Evolutionary conservation across 225 moss, liverwort and hornwort species (phyloP).

Genomic region (Rhytidiadelphus loreus): DNA sequence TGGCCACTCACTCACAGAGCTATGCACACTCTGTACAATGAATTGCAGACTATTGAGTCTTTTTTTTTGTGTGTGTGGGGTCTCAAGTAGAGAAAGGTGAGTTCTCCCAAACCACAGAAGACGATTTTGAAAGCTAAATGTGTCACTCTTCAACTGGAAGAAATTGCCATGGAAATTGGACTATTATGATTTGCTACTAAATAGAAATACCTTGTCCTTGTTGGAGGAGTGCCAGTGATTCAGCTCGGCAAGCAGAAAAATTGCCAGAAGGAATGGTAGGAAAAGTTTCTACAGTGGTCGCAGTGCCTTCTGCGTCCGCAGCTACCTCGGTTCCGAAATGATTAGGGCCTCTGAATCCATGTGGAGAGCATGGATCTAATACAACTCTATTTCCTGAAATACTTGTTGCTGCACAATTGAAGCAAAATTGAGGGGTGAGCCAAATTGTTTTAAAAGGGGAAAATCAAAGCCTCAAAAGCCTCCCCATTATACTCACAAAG

Average conservation of each 20-base stretch:
- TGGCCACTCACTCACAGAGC: background rate
- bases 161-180: background rate
- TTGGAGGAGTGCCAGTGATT: slow-evolving; percentile 24
- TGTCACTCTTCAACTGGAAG: background rate
- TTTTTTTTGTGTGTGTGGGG: too few species aligned
- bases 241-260: slow-evolving; percentile 37
- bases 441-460: background rate
- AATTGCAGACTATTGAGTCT: background rate
- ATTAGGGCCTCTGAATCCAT: background rate
- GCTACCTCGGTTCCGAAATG: background rate
- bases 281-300: background rate
- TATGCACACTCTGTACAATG: background rate
- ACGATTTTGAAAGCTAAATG: background rate
- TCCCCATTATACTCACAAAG: background rate
- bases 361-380: slow-evolving; percentile 29
- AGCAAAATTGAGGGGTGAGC: background rate
- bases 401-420: background rate
- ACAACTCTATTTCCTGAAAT: background rate
- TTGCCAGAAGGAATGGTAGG: slow-evolving; percentile 13
- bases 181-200: background rate
- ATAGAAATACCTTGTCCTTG: slow-evolving; percentile 17
- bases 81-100: background rate
- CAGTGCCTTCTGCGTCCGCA: background rate
- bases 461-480: background rate
- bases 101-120: background rate